These are phyloP conservation scores for Lactarius indigo DNA, from an alignment of 768 basidiomycete genomes.

Conservation along the genomic window DNA sequence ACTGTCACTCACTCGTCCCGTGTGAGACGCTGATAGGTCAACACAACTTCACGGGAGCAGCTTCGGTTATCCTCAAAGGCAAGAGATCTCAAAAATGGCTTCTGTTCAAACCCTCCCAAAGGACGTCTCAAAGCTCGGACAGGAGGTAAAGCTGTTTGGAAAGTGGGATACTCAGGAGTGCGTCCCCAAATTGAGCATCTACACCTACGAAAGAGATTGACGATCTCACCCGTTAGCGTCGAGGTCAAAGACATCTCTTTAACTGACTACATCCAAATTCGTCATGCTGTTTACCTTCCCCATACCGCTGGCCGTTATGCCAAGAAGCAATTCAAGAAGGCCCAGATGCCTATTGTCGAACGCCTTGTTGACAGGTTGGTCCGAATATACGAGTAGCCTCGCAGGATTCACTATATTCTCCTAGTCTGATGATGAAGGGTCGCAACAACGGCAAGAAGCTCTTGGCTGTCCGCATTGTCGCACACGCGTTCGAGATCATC, in stretches of 20 bases:
- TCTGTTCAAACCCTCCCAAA: conserved; percentile 69
- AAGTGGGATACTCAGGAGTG: conserved; percentile 99
- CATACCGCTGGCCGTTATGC: conserved; percentile 99
- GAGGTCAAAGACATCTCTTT: conserved; percentile 99
- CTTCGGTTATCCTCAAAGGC: not conserved
- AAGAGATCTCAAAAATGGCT: conserved; percentile 49
- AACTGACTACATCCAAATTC: conserved; percentile 99
- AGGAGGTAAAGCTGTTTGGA: conserved; percentile 94
- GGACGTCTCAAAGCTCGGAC: conserved; percentile 76
- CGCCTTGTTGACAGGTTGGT: conserved; percentile 93
- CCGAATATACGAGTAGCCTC: not conserved
- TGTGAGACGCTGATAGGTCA: not conserved
- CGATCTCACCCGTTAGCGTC: conserved; percentile 50
- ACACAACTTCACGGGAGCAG: not conserved
- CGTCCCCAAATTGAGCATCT: conserved; percentile 34
- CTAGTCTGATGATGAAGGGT: conserved; percentile 99
- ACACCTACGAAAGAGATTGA: not conserved
- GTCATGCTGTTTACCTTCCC: conserved; percentile 94
- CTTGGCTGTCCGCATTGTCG: conserved; percentile 97
- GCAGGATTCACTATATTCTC: not conserved
- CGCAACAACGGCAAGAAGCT: conserved; percentile 99
- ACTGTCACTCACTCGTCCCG: not conserved
- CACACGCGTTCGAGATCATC: conserved; percentile 99
- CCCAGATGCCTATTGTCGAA: conserved; percentile 99
- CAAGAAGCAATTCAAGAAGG: conserved; percentile 99